Evolutionary conservation across 345 rosid genomes (phyloP).

Genomic region (Limnanthes douglasii): DNA sequence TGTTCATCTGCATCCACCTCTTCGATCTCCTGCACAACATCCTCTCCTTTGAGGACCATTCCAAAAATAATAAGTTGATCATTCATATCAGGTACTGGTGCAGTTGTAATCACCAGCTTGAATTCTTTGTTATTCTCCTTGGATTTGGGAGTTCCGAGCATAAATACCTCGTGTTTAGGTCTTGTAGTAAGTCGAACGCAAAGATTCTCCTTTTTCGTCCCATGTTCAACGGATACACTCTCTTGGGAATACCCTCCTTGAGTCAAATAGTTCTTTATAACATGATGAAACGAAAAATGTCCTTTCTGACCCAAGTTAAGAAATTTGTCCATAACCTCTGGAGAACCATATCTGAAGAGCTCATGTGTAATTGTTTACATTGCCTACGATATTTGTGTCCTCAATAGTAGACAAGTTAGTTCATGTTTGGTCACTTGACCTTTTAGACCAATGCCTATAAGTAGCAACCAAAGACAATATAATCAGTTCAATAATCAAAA

Average conservation of each 20-base stretch:
- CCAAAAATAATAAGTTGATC: constrained; percentile 69
- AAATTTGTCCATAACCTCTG: constrained; percentile 65
- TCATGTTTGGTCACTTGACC: constrained; percentile 33
- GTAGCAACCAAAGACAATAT: constrained; percentile 31
- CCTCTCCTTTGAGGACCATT: constrained; percentile 65
- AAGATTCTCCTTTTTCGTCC: constrained; percentile 74
- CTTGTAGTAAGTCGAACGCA: constrained; percentile 47
- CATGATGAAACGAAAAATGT: constrained; percentile 63
- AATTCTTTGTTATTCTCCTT: constrained; percentile 39
- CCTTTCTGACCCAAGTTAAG: constrained; percentile 69
- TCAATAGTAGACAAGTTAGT: constrained; percentile 11
- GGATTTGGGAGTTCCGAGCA: constrained; percentile 59
- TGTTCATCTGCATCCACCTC: constrained; percentile 71
- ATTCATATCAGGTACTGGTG: constrained; percentile 71
- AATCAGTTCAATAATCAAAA: constrained; percentile 27
- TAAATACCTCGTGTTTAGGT: constrained; percentile 73
- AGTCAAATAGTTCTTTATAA: constrained; percentile 73
- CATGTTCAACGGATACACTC: constrained; percentile 51
- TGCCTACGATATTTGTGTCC: constrained; percentile 25
- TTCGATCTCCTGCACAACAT: constrained; percentile 83
- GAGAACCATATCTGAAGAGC: constrained; percentile 57
- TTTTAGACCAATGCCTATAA: constrained; percentile 49
- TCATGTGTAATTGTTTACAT: constrained; percentile 56
- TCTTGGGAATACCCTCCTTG: constrained; percentile 59
- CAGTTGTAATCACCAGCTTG: constrained; percentile 63